Conservation (phyloP, 2,329 filamentous ascomycete species). For the Aspergillus sp. region DNA sequence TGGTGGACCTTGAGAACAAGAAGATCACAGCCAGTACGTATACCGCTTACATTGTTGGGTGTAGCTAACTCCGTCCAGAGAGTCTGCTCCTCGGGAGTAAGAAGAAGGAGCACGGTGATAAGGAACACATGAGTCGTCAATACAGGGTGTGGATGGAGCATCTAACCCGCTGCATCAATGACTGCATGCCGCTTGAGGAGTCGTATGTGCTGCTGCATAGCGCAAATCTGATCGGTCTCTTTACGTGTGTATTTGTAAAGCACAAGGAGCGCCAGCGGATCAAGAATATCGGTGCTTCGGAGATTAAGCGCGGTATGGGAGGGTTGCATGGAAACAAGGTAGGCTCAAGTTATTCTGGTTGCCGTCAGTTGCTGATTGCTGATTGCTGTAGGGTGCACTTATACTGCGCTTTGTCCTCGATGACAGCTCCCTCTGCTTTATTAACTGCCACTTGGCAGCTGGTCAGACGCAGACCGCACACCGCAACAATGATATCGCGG, state of each 20-base stretch:
- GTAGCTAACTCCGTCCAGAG: constrained; percentile 51
- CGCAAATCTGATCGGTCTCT: constrained; percentile 86
- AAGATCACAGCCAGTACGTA: constrained; percentile 84
- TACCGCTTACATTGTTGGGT: neutral
- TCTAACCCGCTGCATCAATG: constrained; percentile 76
- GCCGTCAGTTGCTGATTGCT: neutral
- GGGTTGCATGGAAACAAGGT: constrained; percentile 92
- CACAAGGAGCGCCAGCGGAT: constrained; percentile 74
- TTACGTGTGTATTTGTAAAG: constrained; percentile 94
- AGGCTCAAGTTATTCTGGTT: constrained; percentile 15
- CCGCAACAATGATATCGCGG: constrained; percentile 88
- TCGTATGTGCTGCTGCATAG: constrained; percentile 86
- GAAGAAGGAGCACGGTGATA: constrained; percentile 76
- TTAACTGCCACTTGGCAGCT: constrained; percentile 96
- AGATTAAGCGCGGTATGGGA: constrained; percentile 95
- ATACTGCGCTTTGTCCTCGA: constrained; percentile 90
- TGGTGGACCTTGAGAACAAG: constrained; percentile 98
- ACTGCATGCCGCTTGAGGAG: constrained; percentile 74
- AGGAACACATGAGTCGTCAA: constrained; percentile 93
- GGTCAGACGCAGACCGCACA: constrained; percentile 87
- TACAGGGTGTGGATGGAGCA: constrained; percentile 97
- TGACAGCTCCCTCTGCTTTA: constrained; percentile 90
- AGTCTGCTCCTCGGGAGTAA: constrained; percentile 77
- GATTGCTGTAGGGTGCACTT: constrained; percentile 66
- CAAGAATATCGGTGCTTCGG: constrained; percentile 72